phyloP scores from a whole-genome alignment of 106 monocot species.

The Dendrobium chrysotoxum region DNA sequence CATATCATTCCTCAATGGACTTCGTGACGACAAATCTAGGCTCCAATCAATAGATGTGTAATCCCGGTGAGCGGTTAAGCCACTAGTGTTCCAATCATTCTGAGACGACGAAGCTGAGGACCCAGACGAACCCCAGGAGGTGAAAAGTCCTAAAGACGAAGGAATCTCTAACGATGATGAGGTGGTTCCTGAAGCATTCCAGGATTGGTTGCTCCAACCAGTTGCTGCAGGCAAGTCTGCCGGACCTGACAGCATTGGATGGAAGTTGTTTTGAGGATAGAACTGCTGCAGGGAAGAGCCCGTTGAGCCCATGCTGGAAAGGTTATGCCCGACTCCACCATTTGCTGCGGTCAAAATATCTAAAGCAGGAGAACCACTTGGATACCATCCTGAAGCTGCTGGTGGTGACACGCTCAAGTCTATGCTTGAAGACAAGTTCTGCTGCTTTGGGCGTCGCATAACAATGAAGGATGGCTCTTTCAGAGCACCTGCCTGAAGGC shows the following conservation, averaged over 20 bases:
- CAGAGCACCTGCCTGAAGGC: conserved; percentile 1
- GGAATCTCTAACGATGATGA: conserved; percentile 5
- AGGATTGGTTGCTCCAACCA: conserved; percentile 30
- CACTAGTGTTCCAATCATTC: conserved; percentile 48
- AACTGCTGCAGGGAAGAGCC: conserved; percentile 23
- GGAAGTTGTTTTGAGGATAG: conserved; percentile 21
- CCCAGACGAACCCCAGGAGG: conserved; percentile 34
- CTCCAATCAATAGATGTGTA: conserved; percentile 94
- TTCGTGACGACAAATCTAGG: conserved; percentile 27
- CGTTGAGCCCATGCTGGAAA: conserved; percentile 12
- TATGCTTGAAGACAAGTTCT: conserved; percentile 18
- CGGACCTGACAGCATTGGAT: conserved; percentile 16
- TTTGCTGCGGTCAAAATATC: conserved; percentile 25
- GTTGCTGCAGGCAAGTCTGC: conserved; percentile 13
- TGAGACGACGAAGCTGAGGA: conserved; percentile 22
- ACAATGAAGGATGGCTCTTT: conserved; percentile 56
- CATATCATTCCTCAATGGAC: neutral
- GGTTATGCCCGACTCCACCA: conserved; percentile 1
- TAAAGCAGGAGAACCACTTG: conserved; percentile 12
- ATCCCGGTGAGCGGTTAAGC: conserved; percentile 31
- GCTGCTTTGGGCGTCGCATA: conserved; percentile 73
- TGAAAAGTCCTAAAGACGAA: conserved; percentile 52
- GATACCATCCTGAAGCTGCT: conserved; percentile 31
- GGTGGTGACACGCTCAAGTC: conserved; percentile 24
- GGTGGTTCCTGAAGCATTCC: conserved; percentile 4